phyloP scores from a whole-genome alignment of 495 filamentous ascomycete species.

The Podospora pseudopauciseta region DNA sequence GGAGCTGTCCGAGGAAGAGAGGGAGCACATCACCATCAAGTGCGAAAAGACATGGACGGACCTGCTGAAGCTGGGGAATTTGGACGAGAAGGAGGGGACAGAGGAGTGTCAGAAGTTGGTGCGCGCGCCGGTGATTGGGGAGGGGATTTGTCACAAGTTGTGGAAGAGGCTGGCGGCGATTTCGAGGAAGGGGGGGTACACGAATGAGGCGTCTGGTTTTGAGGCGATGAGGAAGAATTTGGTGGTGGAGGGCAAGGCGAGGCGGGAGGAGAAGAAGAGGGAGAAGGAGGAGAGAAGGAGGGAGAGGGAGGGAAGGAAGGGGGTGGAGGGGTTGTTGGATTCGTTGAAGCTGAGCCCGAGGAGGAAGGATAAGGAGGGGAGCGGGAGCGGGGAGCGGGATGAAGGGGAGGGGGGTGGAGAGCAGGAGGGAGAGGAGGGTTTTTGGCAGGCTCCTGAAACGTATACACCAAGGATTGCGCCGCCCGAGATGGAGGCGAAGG shows the following conservation, averaged over 20 bases:
- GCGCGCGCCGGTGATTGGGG: neutral
- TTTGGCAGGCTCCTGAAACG: neutral
- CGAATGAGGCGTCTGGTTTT: neutral
- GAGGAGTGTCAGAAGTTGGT: neutral
- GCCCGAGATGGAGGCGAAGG: neutral
- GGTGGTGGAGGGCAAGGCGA: neutral
- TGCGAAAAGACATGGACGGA: neutral
- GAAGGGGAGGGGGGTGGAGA: neutral
- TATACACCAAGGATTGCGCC: neutral
- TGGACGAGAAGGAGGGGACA: constrained; percentile 50
- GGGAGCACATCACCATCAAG: neutral
- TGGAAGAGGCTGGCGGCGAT: neutral
- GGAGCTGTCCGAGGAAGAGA: neutral
- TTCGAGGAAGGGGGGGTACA: neutral
- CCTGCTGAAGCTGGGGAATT: constrained; percentile 50
- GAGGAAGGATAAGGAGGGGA: too few species aligned
- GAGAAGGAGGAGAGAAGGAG: neutral
- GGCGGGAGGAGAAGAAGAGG: neutral
- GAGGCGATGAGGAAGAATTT: neutral
- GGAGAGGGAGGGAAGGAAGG: too few species aligned
- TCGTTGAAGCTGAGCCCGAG: too few species aligned
- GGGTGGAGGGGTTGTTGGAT: too few species aligned
- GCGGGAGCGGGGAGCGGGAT: neutral
- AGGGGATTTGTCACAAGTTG: neutral
- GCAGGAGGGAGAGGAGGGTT: neutral